phyloP scores from a whole-genome alignment of 2,329 filamentous ascomycete species.

The Hirsutella rhossiliensis region DNA sequence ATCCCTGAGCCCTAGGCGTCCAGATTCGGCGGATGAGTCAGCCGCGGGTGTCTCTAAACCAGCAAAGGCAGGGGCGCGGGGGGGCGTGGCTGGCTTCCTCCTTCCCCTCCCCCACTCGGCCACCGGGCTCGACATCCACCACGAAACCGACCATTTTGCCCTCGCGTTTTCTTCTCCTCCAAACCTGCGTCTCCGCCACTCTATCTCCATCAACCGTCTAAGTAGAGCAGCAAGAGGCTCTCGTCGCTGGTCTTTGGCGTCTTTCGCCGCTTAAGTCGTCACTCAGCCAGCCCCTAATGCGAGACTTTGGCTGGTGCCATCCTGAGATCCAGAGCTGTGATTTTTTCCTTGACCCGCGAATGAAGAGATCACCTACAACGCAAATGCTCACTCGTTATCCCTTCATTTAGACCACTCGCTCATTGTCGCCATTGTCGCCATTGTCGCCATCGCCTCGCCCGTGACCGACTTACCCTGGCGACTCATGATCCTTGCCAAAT shows the following conservation, averaged over 20 bases:
- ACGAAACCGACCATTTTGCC: not conserved
- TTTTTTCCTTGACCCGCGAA: too few relatives aligned
- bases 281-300: too few relatives aligned
- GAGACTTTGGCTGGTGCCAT: too few relatives aligned
- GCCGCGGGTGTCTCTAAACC: too few relatives aligned
- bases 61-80: too few relatives aligned
- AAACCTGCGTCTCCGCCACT: not conserved
- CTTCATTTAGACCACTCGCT: too few relatives aligned
- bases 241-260: too few relatives aligned
- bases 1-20: not conserved
- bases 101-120: not conserved
- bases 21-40: not conserved
- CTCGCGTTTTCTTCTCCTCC: not conserved
- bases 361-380: too few relatives aligned
- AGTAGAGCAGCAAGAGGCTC: not conserved
- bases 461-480: not conserved
- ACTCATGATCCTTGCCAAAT: not conserved
- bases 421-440: not conserved
- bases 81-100: not conserved
- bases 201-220: not conserved
- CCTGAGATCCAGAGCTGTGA: too few relatives aligned
- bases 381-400: too few relatives aligned
- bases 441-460: not conserved
- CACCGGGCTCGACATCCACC: not conserved
- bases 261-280: too few relatives aligned